A percentile compares a stretch with the other conserved stretches of the same genome.
Conservation (phyloP, 305 asterid genomes). For the Fraxinus albicans region DNA sequence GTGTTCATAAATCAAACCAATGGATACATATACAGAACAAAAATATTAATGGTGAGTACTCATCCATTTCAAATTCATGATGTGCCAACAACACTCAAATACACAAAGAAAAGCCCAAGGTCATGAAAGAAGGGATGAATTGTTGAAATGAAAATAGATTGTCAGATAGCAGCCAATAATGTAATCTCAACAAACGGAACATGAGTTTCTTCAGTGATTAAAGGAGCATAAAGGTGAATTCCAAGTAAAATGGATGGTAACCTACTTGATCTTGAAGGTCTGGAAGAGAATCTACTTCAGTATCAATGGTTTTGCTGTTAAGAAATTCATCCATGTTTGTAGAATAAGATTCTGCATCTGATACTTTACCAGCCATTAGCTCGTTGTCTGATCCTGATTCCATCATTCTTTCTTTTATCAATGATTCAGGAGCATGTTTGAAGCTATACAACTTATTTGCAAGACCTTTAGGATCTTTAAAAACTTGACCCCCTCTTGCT, state of each 20-base stretch:
- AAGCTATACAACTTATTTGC: constrained; percentile 83
- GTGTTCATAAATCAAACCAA: not conserved
- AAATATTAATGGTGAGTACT: not conserved
- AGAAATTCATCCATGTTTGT: constrained; percentile 54
- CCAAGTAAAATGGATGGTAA: constrained; percentile 21
- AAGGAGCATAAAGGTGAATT: constrained; percentile 1
- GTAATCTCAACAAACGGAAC: not conserved
- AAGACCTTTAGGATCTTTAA: constrained; percentile 71
- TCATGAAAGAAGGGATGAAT: not conserved
- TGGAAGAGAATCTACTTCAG: constrained; percentile 77
- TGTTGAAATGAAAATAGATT: constrained; percentile 7
- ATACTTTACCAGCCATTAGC: constrained; percentile 25
- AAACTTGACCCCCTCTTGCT: constrained; percentile 49
- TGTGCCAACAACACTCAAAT: not conserved
- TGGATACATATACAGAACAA: not conserved
- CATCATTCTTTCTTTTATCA: constrained; percentile 40
- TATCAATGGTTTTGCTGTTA: constrained; percentile 44
- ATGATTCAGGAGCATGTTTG: constrained; percentile 59
- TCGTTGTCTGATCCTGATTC: constrained; percentile 44
- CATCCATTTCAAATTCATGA: not conserved
- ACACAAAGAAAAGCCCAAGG: not conserved
- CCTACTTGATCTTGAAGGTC: constrained; percentile 87
- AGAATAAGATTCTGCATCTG: constrained; percentile 41
- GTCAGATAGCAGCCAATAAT: not conserved
- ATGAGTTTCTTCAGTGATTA: constrained; percentile 3